Conservation (phyloP, 2,329 filamentous ascomycete genomes). For the Pleochaeta shiraiana region DNA sequence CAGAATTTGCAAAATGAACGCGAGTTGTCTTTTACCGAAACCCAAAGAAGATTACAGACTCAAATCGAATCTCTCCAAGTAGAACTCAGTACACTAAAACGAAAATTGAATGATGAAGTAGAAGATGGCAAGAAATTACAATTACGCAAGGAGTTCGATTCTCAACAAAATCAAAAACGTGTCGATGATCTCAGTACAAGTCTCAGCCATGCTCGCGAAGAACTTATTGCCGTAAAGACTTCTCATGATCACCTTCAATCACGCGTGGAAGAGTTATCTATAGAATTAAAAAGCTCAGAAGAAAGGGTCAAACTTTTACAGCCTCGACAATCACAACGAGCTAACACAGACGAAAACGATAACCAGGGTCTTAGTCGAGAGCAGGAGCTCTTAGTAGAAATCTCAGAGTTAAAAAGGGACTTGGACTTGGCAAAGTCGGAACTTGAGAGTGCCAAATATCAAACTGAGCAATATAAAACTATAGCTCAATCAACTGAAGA, state of each 20-base stretch:
- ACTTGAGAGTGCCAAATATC: slow-evolving; percentile 56
- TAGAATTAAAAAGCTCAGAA: slow-evolving; percentile 74
- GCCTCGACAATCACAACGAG: slow-evolving; percentile 47
- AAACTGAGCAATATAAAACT: slow-evolving; percentile 71
- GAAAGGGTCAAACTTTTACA: slow-evolving; percentile 68
- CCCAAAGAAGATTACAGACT: slow-evolving; percentile 53
- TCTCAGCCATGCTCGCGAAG: slow-evolving; percentile 62
- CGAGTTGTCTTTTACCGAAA: slow-evolving; percentile 64
- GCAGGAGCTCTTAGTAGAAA: slow-evolving; percentile 65
- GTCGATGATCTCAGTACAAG: slow-evolving; percentile 79
- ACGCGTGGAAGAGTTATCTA: slow-evolving; percentile 69
- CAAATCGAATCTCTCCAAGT: slow-evolving; percentile 60
- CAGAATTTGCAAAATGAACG: slow-evolving; percentile 86
- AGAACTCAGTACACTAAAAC: slow-evolving; percentile 58
- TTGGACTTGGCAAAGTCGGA: slow-evolving; percentile 63
- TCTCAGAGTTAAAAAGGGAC: slow-evolving; percentile 71
- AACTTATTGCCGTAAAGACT: slow-evolving; percentile 69
- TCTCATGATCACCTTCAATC: slow-evolving; percentile 74
- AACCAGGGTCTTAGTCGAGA: slow-evolving; percentile 35
- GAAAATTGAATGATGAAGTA: slow-evolving; percentile 60
- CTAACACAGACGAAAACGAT: slow-evolving; percentile 21
- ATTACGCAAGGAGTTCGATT: slow-evolving; percentile 74
- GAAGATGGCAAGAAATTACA: slow-evolving; percentile 70
- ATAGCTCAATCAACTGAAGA: slow-evolving; percentile 80
- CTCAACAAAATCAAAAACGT: slow-evolving; percentile 68